Evolutionary conservation across 2,329 filamentous ascomycete genomes (phyloP), one percentile per base, ranked within the genome.

Genomic region (Sphaerulina musiva): DNA sequence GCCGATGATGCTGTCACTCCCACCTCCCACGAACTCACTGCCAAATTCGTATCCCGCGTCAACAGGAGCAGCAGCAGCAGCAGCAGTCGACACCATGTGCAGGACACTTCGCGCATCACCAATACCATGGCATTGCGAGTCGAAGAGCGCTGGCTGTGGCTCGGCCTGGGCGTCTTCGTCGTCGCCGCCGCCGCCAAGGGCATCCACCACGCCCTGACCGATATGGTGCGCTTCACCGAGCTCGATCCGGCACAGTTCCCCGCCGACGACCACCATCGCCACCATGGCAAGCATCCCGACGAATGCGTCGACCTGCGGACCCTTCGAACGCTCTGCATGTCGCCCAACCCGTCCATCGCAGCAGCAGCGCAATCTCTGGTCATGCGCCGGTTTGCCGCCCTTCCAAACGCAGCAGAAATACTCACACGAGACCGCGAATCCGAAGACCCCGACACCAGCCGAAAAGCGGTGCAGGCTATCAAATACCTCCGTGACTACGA

Each of bases 181-280:
- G 70, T 79, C 61, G 73, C 85, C 57, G 68, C 84, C 61, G 73
- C 85, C 57, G 68, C 84, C 53, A 74, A 76, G 55, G 74, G 77
- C 49, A 80, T 88, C 69, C 76, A 78, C 58, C 69, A 76, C 38
- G 75, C 80, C 51, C 80, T 91, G 43, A 73, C 74, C 54, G 72
- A 78, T 51, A 81, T 85, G 61, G 79, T 83, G 60, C 76, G 82
- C 62, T 76, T 84, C 50, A 85, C 85, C 59, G 79, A 84, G 69
- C 80, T 93, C 64, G 59, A 64, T 45, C 82, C 82, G 67, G 81
- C 85, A 48, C 81, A 85, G 61, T 87, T 87, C 67, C 86, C 89
- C 59, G 86, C 83, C 11, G 84, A 89, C 68, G 82, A 86, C 23
- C 87, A 85, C 2, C 86, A 90, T 65, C 85, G 89, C 66, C 80